phyloP scores from a whole-genome alignment of 192 early-diverging fungal genomes.

The Funneliformis geosporum region DNA sequence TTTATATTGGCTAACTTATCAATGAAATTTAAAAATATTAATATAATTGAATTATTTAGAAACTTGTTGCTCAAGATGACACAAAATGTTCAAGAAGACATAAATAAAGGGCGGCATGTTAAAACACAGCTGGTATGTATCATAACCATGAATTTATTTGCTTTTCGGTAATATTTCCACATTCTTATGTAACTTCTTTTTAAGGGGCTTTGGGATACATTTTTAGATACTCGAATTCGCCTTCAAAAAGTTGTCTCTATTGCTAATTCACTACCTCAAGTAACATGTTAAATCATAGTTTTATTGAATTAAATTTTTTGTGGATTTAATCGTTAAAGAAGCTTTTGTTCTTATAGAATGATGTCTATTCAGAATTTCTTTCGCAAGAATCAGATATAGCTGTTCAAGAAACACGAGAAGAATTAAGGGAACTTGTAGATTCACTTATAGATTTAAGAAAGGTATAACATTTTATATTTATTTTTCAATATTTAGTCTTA shows the following conservation, averaged over 20 bases:
- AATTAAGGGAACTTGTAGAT: constrained; percentile 43
- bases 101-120: constrained; percentile 92
- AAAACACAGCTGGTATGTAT: constrained; percentile 79
- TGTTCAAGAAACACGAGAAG: constrained; percentile 37
- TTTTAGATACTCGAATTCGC: constrained; percentile 86
- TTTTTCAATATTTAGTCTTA: not conserved
- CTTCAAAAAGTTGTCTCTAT: constrained; percentile 74
- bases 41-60: constrained; percentile 32
- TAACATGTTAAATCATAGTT: constrained; percentile 39
- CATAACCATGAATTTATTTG: not conserved
- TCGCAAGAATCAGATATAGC: constrained; percentile 23
- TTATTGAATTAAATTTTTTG: constrained; percentile 46
- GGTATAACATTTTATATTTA: not conserved
- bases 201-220: constrained; percentile 75
- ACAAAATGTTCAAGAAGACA: constrained; percentile 71
- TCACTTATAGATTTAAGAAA: constrained; percentile 45
- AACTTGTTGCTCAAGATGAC: constrained; percentile 77
- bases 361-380: constrained; percentile 30
- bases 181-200: not conserved
- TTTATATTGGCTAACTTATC: not conserved
- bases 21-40: not conserved
- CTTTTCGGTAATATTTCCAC: not conserved
- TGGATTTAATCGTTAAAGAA: constrained; percentile 32
- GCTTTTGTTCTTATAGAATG: constrained; percentile 12
- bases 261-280: constrained; percentile 81